Evolutionary conservation across 2,329 filamentous ascomycete species (phyloP).

Genomic region (Ophiostoma australiae): DNA sequence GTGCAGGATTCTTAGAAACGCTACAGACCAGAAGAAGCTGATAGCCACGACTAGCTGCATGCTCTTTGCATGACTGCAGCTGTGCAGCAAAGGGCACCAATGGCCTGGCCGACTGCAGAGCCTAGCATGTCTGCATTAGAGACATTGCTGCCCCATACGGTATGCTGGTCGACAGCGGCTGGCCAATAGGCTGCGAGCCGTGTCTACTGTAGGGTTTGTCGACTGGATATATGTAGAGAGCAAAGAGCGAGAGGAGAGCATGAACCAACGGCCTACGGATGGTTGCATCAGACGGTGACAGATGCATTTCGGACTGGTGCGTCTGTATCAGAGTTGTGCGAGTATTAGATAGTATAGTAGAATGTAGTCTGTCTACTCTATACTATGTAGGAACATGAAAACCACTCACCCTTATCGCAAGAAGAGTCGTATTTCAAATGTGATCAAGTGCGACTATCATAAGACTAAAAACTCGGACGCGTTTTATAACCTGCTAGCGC

Average conservation of each 20-base stretch:
- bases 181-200: neutral
- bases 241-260: neutral
- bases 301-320: neutral
- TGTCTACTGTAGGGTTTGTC: neutral
- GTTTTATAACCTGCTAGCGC: constrained; percentile 11
- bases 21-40: constrained; percentile 1
- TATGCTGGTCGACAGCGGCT: neutral
- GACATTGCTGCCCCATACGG: neutral
- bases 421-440: constrained; percentile 19
- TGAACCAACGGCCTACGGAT: neutral
- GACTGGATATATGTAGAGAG: too few species aligned
- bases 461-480: constrained; percentile 11
- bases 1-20: neutral
- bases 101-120: neutral
- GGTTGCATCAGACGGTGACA: neutral
- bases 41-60: neutral
- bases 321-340: too few species aligned
- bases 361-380: too few species aligned
- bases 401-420: too few species aligned
- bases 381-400: neutral
- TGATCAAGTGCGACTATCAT: neutral
- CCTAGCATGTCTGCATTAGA: neutral
- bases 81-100: neutral
- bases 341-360: too few species aligned
- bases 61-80: neutral